A percentile compares a stretch with the other conserved stretches of the same genome.
Evolutionary conservation across 208 protist genomes (phyloP).

Genomic region (Balamuthia mandrillaris): DNA sequence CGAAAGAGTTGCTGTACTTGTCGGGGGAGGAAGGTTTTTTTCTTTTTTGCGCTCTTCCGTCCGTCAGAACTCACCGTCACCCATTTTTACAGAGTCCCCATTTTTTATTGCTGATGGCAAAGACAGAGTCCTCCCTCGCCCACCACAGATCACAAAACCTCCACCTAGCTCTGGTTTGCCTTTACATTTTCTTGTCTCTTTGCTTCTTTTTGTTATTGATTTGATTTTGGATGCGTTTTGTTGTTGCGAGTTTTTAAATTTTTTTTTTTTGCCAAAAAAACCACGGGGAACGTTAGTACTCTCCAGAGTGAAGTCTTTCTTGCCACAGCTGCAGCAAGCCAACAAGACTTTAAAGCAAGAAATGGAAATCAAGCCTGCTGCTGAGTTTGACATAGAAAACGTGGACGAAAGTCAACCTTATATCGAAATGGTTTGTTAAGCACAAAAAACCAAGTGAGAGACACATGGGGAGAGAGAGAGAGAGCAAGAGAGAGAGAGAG

Average conservation of each 20-base stretch:
- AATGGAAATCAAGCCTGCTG: not conserved
- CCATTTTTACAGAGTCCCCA: not conserved
- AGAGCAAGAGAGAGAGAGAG: no score
- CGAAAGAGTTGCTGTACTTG: no score
- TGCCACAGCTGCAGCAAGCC: not conserved
- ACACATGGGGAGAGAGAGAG: no score
- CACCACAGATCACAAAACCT: conserved; percentile 10
- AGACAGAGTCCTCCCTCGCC: conserved; percentile 26
- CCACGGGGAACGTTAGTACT: not conserved
- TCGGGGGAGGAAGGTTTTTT: no score
- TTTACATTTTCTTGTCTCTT: no score
- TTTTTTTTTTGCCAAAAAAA: no score
- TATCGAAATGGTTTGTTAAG: not conserved
- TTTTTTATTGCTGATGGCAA: conserved; percentile 36
- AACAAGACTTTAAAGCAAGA: not conserved
- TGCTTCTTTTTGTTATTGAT: no score
- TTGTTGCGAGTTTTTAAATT: no score
- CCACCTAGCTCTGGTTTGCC: conserved; percentile 1
- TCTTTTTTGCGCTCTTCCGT: no score
- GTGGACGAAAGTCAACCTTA: conserved; percentile 28
- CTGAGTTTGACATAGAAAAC: conserved; percentile 12
- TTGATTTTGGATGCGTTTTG: no score
- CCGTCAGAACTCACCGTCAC: no score
- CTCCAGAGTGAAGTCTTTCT: not conserved
- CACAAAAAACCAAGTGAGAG: no score